Evolutionary conservation across 345 rosid genomes (phyloP), one percentile per base, ranked within the genome.

Genomic region (Lepidium aucheri): DNA sequence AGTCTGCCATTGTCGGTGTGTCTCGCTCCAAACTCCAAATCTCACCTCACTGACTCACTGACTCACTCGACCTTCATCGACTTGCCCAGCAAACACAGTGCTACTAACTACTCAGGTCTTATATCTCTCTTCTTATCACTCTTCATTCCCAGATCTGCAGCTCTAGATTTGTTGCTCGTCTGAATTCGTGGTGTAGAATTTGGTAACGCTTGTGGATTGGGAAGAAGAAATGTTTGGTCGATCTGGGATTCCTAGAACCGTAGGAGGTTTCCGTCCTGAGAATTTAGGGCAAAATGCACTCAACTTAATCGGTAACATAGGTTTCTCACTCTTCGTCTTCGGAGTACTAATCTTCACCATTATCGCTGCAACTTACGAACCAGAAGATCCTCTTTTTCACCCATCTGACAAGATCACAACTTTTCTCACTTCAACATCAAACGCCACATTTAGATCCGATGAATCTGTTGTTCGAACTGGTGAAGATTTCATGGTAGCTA

Each of bases 301-400:
- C n/a, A 85, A 84, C 49, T 53, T 90, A 85, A 85, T 93, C 6
- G 92, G 96, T 28, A 93, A 88, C 72, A 80, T 93, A 14, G 92
- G 96, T 52, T 90, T 90, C 78, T 77, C 95, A 1, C 34, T 90
- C n/a, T 88, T 94, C 65, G 97, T 90, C 18, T 13, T 85, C 14
- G 93, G 86, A 8, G 96, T 91, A 7, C 72, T 94, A 30, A 78
- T 94, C 53, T 91, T 94, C 85, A 94, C 97, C 36, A 81, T 94
- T 24, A 88, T 94, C 53, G 96, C 97, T 17, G 96, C 97, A 3
- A 90, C 96, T 1, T 90, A 90, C 69, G 81, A 94, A 42, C 99
- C 97, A 0, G 96, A 86, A 49, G 96, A 90, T 53, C 96, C 96
- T 8, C 84, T 90, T 10, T 90, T 90, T 64, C 90, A 84, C 77